Base-by-base conservation (phyloP, 2,329 filamentous ascomycete species). In the Graphium sp. region DNA sequence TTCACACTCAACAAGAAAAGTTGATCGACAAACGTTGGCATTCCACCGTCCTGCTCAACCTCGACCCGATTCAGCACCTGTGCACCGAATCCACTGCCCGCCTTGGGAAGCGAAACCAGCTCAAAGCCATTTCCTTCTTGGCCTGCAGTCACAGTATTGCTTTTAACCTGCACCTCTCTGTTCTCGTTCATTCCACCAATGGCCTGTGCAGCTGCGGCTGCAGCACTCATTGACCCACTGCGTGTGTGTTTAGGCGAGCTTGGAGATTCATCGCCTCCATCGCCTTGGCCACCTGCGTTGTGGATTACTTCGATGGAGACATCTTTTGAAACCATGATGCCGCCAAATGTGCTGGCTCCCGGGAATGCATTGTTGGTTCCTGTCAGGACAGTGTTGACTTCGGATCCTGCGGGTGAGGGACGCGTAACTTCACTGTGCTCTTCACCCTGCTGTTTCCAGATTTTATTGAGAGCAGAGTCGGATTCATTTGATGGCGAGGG, bases 291-390 rank as follows among this genome's bases (percentile, higher is more conserved):
- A 26, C 7, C 13, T 27, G n/a, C 24, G 24, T 25, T 11, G 16
- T 29, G 20, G 32, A 49, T 39, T 5, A 49, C 45, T 22, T 69
- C 7, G n/a, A 74, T 60, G 6, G 60, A 62, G 31, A 74, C 62
- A 39, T 75, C 66, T 35, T 70, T 65, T 15, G 64, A 67, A 6
- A 74, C 62, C 53, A 73, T 62, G 41, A 74, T 75, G 14, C 69
- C 66, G 6, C 67, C 66, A 28, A 59, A 55, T 7, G 43, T 39
- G 4, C 37, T 25, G 11, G 33, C 28, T 8, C 35, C 33, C n/a
- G n/a, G n/a, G n/a, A n/a, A n/a, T n/a, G n/a, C n/a, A n/a, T n/a
- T n/a, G 13, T 44, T 34, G 14, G 29, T 26, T 16, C 32, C 18
- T n/a, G n/a, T n/a, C n/a, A n/a, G n/a, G n/a, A n/a, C n/a, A n/a